phyloP scores from a whole-genome alignment of 2,329 filamentous ascomycete genomes.

The Aspergillus sergii region DNA sequence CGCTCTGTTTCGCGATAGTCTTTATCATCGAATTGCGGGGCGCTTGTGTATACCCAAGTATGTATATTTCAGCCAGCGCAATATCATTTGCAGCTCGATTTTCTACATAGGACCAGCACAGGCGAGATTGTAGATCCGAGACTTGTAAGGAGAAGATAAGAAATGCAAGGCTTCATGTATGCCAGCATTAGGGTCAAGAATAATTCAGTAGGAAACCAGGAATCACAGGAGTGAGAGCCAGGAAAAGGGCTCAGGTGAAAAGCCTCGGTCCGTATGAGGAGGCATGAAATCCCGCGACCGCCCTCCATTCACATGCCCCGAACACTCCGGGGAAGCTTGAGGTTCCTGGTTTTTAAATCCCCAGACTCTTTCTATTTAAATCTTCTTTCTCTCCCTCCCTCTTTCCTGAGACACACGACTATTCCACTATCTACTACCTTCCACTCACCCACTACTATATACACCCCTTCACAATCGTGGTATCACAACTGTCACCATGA shows the following conservation, averaged over 20 bases:
- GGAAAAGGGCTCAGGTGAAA: not conserved
- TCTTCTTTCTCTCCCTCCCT: slow-evolving; percentile 4
- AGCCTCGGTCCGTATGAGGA: slow-evolving; percentile 21
- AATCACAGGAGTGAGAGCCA: slow-evolving; percentile 9
- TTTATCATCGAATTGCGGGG: not conserved
- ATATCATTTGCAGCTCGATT: not conserved
- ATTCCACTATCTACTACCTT: slow-evolving; percentile 4
- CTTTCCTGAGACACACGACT: not conserved
- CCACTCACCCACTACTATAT: slow-evolving; percentile 2
- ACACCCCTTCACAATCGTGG: not conserved
- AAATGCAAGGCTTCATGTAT: not conserved
- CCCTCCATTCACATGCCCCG: slow-evolving; percentile 24
- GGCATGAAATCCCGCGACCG: slow-evolving; percentile 11
- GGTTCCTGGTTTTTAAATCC: slow-evolving; percentile 21
- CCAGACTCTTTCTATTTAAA: slow-evolving; percentile 9
- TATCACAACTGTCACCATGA: slow-evolving; percentile 54
- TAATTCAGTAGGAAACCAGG: not conserved
- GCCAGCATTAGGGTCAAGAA: not conserved
- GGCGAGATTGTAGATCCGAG: not conserved
- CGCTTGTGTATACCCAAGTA: not conserved
- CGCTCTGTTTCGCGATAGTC: not conserved
- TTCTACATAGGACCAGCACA: not conserved
- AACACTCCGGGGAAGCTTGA: slow-evolving; percentile 26
- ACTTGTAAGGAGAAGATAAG: not conserved
- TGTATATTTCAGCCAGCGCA: not conserved